Percentiles rank a stretch among this genome's conserved stretches.
phyloP scores from a whole-genome alignment of 495 filamentous ascomycete species.

The Coniosporium apollinis region DNA sequence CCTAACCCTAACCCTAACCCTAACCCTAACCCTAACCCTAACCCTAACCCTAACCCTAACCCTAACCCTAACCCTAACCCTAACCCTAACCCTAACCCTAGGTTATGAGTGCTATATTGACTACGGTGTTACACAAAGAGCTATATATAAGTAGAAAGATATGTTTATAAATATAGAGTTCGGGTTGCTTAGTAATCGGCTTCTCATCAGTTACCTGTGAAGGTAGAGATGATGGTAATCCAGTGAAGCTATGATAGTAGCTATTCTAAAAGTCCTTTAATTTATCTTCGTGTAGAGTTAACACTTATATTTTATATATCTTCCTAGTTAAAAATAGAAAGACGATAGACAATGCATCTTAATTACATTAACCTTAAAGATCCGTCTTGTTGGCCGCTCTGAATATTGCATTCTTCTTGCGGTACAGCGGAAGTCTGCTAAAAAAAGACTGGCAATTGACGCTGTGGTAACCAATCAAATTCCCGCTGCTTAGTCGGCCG shows the following conservation, averaged over 20 bases:
- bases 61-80: background rate
- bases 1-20: too few species aligned
- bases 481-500: too few species aligned
- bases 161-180: background rate
- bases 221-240: background rate
- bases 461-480: too few species aligned
- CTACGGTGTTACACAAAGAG: background rate
- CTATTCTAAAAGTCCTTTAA: background rate
- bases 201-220: background rate
- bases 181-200: background rate
- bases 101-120: background rate
- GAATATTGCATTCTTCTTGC: too few species aligned
- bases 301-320: background rate
- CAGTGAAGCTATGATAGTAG: background rate
- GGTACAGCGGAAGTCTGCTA: too few species aligned
- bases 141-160: background rate
- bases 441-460: too few species aligned
- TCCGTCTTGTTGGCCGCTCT: too few species aligned
- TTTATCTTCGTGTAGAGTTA: background rate
- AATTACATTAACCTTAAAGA: too few species aligned
- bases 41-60: too few species aligned
- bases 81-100: slow-evolving; percentile 1
- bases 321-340: background rate
- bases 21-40: too few species aligned
- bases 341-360: too few species aligned